phyloP scores from a whole-genome alignment of 768 basidiomycete genomes.

The Kwoniella dejecticola region DNA sequence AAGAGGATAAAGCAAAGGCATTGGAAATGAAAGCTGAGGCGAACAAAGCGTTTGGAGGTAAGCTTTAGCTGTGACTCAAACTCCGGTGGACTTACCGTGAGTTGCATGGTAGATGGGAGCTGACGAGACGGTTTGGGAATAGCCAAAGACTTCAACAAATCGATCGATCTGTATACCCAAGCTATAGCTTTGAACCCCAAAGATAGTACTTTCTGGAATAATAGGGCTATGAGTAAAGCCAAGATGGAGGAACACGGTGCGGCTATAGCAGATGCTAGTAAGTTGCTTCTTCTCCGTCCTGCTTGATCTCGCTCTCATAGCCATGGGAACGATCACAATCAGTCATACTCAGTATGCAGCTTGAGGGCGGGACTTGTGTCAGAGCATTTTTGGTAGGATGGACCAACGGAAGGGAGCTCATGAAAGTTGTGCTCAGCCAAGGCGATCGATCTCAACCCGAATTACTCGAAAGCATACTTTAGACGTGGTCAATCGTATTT shows the following conservation, averaged over 20 bases:
- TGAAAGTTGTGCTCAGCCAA: slow-evolving; percentile 60
- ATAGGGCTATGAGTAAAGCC: slow-evolving; percentile 87
- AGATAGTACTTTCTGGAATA: slow-evolving; percentile 90
- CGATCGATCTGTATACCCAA: slow-evolving; percentile 75
- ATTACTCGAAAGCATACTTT: slow-evolving; percentile 73
- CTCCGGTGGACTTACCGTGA: too few relatives aligned
- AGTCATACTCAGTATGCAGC: too few relatives aligned
- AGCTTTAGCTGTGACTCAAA: slow-evolving; percentile 1
- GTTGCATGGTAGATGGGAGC: too few relatives aligned
- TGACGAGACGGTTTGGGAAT: background rate
- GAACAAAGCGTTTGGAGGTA: slow-evolving; percentile 74
- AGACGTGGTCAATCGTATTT: slow-evolving; percentile 87
- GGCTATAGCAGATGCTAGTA: slow-evolving; percentile 82
- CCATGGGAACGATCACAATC: too few relatives aligned
- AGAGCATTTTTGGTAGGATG: background rate
- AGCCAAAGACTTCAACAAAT: slow-evolving; percentile 72
- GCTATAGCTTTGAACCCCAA: slow-evolving; percentile 85
- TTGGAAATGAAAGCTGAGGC: slow-evolving; percentile 76
- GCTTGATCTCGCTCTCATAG: background rate
- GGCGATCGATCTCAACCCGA: slow-evolving; percentile 83
- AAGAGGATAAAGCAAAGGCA: slow-evolving; percentile 70
- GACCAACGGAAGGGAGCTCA: background rate
- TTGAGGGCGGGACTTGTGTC: too few relatives aligned
- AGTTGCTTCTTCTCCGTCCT: slow-evolving; percentile 50
- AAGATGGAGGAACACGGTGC: slow-evolving; percentile 92